A percentile compares a stretch with the other conserved stretches of the same genome.
Evolutionary conservation across 768 basidiomycete species (phyloP).

Genomic region (Nevesoporus exiguus): DNA sequence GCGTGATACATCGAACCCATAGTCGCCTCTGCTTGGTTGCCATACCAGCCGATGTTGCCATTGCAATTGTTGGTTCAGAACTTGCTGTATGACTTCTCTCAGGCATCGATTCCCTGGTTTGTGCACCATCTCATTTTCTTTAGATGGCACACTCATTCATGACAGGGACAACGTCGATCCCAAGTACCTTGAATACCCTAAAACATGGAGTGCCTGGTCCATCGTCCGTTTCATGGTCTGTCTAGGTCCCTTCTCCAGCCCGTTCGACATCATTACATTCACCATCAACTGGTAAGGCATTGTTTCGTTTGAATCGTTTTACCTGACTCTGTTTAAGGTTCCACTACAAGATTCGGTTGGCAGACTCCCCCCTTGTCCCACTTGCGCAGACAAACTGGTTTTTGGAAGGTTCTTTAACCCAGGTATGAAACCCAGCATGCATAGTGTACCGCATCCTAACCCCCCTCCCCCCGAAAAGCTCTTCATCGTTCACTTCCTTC

Average conservation of each 20-base stretch:
- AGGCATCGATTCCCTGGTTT: slow-evolving; percentile 36
- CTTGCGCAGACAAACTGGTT: slow-evolving; percentile 38
- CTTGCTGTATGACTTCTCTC: slow-evolving; percentile 36
- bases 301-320: background rate
- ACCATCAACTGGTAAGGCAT: slow-evolving; percentile 30
- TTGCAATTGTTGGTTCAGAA: slow-evolving; percentile 33
- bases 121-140: background rate
- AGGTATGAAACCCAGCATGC: slow-evolving; percentile 21
- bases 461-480: slow-evolving; percentile 15
- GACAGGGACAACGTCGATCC: slow-evolving; percentile 37
- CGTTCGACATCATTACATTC: slow-evolving; percentile 33
- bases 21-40: slow-evolving; percentile 38
- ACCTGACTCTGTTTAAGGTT: slow-evolving; percentile 21
- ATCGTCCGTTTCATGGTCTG: slow-evolving; percentile 36
- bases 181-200: slow-evolving; percentile 33
- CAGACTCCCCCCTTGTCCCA: slow-evolving; percentile 27
- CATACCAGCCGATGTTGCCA: slow-evolving; percentile 37
- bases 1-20: background rate
- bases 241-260: slow-evolving; percentile 35
- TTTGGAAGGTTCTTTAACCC: slow-evolving; percentile 35
- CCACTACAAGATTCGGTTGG: slow-evolving; percentile 28
- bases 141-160: slow-evolving; percentile 6
- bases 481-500: slow-evolving; percentile 33
- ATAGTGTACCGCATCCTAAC: background rate
- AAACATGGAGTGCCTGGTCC: slow-evolving; percentile 33